These are phyloP conservation scores for Blastocystis sp. DNA, from an alignment of 352 stramenopile species.

Conservation along the genomic window DNA sequence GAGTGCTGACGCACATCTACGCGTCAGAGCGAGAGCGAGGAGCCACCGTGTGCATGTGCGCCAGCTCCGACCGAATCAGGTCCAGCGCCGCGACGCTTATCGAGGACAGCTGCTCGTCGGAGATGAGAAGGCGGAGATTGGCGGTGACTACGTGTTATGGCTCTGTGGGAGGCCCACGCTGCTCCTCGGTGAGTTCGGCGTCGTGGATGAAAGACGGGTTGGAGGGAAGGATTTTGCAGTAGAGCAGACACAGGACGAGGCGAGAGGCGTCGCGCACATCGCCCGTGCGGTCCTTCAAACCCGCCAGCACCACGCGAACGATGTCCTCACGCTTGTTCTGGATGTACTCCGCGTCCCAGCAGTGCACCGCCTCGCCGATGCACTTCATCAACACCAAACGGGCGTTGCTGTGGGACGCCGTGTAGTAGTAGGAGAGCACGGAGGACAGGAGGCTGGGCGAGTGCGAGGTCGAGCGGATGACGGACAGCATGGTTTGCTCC, in stretches of 20 bases:
- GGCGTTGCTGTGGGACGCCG: neutral
- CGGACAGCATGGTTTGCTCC: conserved; percentile 14
- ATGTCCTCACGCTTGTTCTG: conserved; percentile 23
- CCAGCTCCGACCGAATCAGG: conserved; percentile 10
- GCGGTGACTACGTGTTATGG: neutral
- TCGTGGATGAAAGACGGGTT: neutral
- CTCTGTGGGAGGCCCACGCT: neutral
- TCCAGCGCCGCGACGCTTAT: conserved; percentile 39
- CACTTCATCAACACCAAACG: conserved; percentile 45
- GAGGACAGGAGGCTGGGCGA: conserved; percentile 36
- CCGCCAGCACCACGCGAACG: conserved; percentile 10
- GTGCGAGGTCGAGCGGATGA: conserved; percentile 2
- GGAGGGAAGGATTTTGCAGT: neutral
- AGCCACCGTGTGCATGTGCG: neutral
- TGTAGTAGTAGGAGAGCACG: conserved; percentile 59
- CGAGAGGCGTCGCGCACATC: conserved; percentile 60
- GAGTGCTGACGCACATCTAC: neutral
- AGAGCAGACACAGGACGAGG: conserved; percentile 48
- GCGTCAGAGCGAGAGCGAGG: neutral
- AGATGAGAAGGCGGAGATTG: neutral
- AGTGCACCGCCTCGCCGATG: conserved; percentile 49
- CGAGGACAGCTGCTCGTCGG: neutral
- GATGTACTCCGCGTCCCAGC: conserved; percentile 54
- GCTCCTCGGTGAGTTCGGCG: neutral
- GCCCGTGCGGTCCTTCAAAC: conserved; percentile 44